Evolutionary conservation across 1,139 yeast species (phyloP).

Genomic region (Yarrowia galli): DNA sequence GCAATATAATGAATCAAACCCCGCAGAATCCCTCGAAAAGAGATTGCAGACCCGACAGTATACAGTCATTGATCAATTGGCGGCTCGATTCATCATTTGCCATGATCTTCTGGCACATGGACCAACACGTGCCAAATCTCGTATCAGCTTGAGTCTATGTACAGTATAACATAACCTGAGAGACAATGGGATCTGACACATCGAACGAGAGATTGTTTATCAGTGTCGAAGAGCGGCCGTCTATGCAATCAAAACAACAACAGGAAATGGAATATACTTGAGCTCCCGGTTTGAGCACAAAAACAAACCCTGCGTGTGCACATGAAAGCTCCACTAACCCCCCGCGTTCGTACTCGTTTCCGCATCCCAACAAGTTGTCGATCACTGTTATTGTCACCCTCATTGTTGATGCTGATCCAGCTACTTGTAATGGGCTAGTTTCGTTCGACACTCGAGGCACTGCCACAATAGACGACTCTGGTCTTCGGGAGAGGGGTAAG

Average conservation of each 20-base stretch:
- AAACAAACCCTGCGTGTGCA: constrained; percentile 4
- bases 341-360: constrained; percentile 10
- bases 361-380: constrained; percentile 10
- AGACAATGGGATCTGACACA: constrained; percentile 10
- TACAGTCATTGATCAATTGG: not conserved
- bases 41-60: not conserved
- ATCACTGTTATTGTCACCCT: constrained; percentile 4
- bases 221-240: not conserved
- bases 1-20: not conserved
- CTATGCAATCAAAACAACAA: constrained; percentile 5
- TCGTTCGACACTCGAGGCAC: not conserved
- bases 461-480: not conserved
- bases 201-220: not conserved
- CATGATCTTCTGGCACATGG: too few species aligned
- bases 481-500: not conserved
- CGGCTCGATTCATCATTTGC: not conserved
- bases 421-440: constrained; percentile 20
- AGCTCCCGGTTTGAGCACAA: not conserved
- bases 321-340: not conserved
- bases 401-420: constrained; percentile 9
- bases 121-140: constrained; percentile 12
- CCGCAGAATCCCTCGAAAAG: not conserved
- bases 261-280: too few species aligned
- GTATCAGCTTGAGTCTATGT: constrained; percentile 18
- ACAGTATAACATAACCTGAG: constrained; percentile 2